These are phyloP conservation scores for Alisma plantagoaquatica DNA, from an alignment of 106 monocot genomes.

Conservation along the genomic window DNA sequence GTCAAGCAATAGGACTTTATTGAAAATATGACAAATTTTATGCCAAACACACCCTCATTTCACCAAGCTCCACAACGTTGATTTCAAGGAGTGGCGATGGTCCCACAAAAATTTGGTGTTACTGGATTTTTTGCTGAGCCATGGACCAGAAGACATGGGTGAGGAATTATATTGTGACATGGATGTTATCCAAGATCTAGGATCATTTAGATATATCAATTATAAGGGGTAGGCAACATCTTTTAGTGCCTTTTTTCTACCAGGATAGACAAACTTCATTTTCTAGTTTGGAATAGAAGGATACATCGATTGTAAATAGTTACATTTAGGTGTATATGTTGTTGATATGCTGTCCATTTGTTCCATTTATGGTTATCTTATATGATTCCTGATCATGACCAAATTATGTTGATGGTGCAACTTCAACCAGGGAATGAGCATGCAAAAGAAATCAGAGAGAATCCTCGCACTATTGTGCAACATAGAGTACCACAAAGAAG, in stretches of 20 bases:
- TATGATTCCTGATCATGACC: not conserved
- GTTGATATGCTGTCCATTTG: not conserved
- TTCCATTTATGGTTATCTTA: not conserved
- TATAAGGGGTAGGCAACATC: slow-evolving; percentile 23
- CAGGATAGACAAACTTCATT: not conserved
- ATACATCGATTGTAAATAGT: too few species aligned
- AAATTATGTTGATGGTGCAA: not conserved
- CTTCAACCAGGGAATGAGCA: slow-evolving; percentile 8
- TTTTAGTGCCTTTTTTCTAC: not conserved
- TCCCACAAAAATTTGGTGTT: slow-evolving; percentile 38
- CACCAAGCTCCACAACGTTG: slow-evolving; percentile 13
- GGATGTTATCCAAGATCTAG: slow-evolving; percentile 33
- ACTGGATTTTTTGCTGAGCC: slow-evolving; percentile 39
- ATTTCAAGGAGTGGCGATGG: slow-evolving; percentile 44
- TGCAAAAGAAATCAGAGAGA: slow-evolving; percentile 16
- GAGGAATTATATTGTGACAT: slow-evolving; percentile 32
- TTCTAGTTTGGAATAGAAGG: too few species aligned
- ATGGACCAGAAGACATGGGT: slow-evolving; percentile 31
- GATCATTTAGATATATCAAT: slow-evolving; percentile 27
- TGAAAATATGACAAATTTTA: not conserved
- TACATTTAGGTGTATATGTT: not conserved
- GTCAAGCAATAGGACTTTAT: not conserved
- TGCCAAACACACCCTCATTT: not conserved
- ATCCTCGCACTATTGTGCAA: slow-evolving; percentile 4
- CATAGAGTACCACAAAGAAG: slow-evolving; percentile 2